These are phyloP conservation scores for Collybia nuda DNA, from an alignment of 768 basidiomycete species.

Conservation along the genomic window DNA sequence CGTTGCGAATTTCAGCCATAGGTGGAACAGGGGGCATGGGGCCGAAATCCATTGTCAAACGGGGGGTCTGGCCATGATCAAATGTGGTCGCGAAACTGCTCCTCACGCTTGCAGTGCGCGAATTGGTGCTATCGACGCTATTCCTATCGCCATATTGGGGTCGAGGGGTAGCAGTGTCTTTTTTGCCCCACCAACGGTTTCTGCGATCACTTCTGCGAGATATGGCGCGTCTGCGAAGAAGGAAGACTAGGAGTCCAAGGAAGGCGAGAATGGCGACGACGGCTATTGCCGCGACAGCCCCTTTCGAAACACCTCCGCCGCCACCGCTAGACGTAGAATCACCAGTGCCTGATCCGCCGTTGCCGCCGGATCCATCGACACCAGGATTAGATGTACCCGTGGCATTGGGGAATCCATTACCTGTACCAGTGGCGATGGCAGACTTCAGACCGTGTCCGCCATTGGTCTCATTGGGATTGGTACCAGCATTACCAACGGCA, in stretches of 20 bases:
- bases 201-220: slow-evolving; percentile 41
- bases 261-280: slow-evolving; percentile 31
- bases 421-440: slow-evolving; percentile 3
- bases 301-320: slow-evolving; percentile 32
- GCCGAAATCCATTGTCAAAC: slow-evolving; percentile 18
- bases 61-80: slow-evolving; percentile 38
- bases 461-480: slow-evolving; percentile 3
- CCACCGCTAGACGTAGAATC: background rate
- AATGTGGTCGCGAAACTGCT: slow-evolving; percentile 70
- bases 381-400: slow-evolving; percentile 8
- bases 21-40: slow-evolving; percentile 45
- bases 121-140: slow-evolving; percentile 14
- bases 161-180: slow-evolving; percentile 19
- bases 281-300: slow-evolving; percentile 48
- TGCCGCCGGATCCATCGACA: slow-evolving; percentile 7
- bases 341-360: slow-evolving; percentile 5
- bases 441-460: background rate
- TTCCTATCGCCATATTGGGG: slow-evolving; percentile 22
- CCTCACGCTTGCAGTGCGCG: slow-evolving; percentile 27
- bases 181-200: slow-evolving; percentile 44
- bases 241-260: slow-evolving; percentile 34
- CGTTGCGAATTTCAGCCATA: slow-evolving; percentile 52
- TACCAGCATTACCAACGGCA: background rate
- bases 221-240: slow-evolving; percentile 46
- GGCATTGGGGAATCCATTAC: slow-evolving; percentile 1